Base-by-base conservation (phyloP, 495 filamentous ascomycete genomes). In the Acidomyces sp. region DNA sequence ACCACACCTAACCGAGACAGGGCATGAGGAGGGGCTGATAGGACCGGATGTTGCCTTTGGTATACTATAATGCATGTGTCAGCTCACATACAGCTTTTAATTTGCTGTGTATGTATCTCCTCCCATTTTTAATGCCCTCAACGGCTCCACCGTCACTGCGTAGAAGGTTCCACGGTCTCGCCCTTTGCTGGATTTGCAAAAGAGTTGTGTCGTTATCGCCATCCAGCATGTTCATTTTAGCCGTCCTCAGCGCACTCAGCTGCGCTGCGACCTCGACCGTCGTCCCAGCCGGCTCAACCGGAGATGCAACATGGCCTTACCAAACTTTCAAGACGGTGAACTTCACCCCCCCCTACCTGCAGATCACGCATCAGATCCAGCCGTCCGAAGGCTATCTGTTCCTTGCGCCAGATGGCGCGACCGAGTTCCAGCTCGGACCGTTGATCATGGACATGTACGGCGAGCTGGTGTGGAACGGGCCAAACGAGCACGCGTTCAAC, bases 391-490 rank as follows among this genome's bases (percentile, higher is more conserved):
- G 16, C 15, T 48, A 43, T 17, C 22, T 48, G n/a, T 43, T 37
- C 20, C 38, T 42, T 30, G 39, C 40, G 16, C 39, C 40, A 22
- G 39, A 41, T 24, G 45, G 33, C 16, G 26, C 39, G 23, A 25
- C 30, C 21, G 45, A 36, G 16, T 24, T 15, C 23, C 18, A 48
- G 34, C 31, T 31, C 6, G 45, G 39, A n/a, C 39, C 45, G 1
- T 22, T 48, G 15, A 43, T 48, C 39, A 48, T 48, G 39, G 40
- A 41, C 19, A 40, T 43, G 34, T 7, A 41, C 18, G 45, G 45
- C 24, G 34, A 43, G 21, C 34, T 48, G 15, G 33, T 48, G 25
- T 48, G 45, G 45, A 48, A 48, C 39, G 40, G 45, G 21, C 32
- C 39, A 17, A 11, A 15, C 17, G 26, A 20, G 12, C 39, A 42